phyloP scores from a whole-genome alignment of 2,329 filamentous ascomycete genomes.

The Fusarium armeniacum region DNA sequence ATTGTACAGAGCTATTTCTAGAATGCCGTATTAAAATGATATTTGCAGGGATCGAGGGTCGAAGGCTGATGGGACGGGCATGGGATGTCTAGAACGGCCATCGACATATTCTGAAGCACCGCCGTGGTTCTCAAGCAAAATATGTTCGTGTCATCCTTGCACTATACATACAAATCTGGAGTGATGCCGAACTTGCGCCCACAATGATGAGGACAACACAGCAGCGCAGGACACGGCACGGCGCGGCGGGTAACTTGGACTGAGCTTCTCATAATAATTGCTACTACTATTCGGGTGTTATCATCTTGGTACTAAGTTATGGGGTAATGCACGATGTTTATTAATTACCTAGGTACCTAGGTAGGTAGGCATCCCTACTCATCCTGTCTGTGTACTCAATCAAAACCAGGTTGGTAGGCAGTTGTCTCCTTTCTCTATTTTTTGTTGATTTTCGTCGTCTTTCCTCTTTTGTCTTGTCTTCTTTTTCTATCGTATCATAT shows the following conservation, averaged over 20 bases:
- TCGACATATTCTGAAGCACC: conserved; percentile 46
- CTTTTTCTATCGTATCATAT: conserved; percentile 14
- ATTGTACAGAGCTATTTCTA: conserved; percentile 7
- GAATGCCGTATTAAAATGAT: not conserved
- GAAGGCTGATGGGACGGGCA: conserved; percentile 38
- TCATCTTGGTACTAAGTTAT: conserved; percentile 7
- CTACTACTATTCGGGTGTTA: conserved; percentile 11
- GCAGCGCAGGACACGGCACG: conserved; percentile 23
- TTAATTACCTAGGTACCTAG: not conserved
- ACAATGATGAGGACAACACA: not conserved
- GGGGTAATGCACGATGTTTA: conserved; percentile 1
- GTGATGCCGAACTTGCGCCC: conserved; percentile 14
- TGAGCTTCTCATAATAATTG: conserved; percentile 15
- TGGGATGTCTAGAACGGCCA: conserved; percentile 15
- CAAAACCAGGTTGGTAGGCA: not conserved
- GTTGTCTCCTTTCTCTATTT: conserved; percentile 10
- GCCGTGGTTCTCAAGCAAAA: conserved; percentile 35
- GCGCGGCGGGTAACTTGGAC: conserved; percentile 23
- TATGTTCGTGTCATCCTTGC: conserved; percentile 15
- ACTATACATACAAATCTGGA: conserved; percentile 13
- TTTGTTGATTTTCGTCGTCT: conserved; percentile 2
- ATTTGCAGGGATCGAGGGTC: conserved; percentile 44
- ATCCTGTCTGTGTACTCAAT: conserved; percentile 1
- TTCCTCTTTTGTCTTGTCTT: conserved; percentile 8
- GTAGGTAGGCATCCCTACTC: not conserved